Evolutionary conservation across 768 basidiomycete genomes (phyloP).

Genomic region (Boletus insuetus): DNA sequence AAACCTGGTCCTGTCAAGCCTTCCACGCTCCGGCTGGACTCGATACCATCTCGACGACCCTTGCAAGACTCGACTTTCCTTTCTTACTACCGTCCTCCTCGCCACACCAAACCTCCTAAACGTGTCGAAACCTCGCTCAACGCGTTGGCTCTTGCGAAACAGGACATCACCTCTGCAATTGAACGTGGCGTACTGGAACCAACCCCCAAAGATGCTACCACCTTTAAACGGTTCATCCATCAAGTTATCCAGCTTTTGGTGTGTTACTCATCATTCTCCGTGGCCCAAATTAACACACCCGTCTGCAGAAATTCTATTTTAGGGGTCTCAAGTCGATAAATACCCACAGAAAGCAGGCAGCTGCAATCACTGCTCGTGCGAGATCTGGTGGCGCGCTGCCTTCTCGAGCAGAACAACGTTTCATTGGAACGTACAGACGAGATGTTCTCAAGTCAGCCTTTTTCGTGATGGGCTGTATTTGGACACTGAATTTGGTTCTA

Average conservation of each 20-base stretch:
- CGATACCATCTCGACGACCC: slow-evolving; percentile 13
- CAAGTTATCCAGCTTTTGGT: slow-evolving; percentile 49
- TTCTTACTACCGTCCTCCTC: slow-evolving; percentile 27
- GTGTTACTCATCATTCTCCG: slow-evolving; percentile 12
- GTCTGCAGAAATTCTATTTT: slow-evolving; percentile 75
- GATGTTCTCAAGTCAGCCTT: slow-evolving; percentile 66
- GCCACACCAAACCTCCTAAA: slow-evolving; percentile 19
- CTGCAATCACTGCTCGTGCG: slow-evolving; percentile 54
- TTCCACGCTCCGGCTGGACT: slow-evolving; percentile 22
- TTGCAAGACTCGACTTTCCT: slow-evolving; percentile 27
- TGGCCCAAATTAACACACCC: not conserved
- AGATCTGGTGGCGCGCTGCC: slow-evolving; percentile 58
- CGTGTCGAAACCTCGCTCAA: slow-evolving; percentile 19
- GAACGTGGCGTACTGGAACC: slow-evolving; percentile 67
- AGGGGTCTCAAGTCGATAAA: slow-evolving; percentile 72
- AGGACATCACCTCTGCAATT: slow-evolving; percentile 64
- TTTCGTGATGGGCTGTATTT: not conserved
- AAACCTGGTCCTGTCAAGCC: slow-evolving; percentile 62
- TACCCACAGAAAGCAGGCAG: slow-evolving; percentile 53
- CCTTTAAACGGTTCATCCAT: slow-evolving; percentile 49
- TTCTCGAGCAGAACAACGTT: slow-evolving; percentile 65
- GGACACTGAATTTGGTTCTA: slow-evolving; percentile 8
- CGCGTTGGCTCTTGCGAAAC: slow-evolving; percentile 51
- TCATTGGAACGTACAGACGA: slow-evolving; percentile 61
- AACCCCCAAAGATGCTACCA: slow-evolving; percentile 59